Evolutionary conservation across 2,329 filamentous ascomycete genomes (phyloP).

Genomic region (Claviceps pusilla): DNA sequence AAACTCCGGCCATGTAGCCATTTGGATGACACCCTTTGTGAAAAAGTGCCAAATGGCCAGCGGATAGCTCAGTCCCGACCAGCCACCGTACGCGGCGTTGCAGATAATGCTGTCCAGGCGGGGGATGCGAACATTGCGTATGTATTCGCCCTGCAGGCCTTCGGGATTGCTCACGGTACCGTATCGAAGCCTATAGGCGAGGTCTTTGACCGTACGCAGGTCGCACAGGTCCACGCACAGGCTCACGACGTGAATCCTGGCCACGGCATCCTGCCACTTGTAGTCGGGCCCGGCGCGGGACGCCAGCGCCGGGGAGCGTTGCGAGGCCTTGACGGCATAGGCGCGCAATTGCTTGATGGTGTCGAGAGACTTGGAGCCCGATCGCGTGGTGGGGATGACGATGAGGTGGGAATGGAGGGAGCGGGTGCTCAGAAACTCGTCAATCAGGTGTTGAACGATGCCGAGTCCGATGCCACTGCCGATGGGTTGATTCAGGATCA

Average conservation of each 20-base stretch:
- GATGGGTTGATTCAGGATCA: neutral
- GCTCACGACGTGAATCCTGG: slow-evolving; percentile 42
- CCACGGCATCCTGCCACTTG: slow-evolving; percentile 25
- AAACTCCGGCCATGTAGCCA: slow-evolving; percentile 62
- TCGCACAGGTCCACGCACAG: slow-evolving; percentile 47
- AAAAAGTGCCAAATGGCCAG: slow-evolving; percentile 38
- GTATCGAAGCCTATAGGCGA: slow-evolving; percentile 31
- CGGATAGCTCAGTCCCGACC: slow-evolving; percentile 62
- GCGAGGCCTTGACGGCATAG: slow-evolving; percentile 35
- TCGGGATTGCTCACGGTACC: slow-evolving; percentile 32
- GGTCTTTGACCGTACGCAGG: slow-evolving; percentile 33
- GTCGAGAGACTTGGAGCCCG: slow-evolving; percentile 54
- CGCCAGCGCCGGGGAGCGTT: slow-evolving; percentile 22
- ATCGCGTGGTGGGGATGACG: slow-evolving; percentile 73
- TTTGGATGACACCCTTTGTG: slow-evolving; percentile 45
- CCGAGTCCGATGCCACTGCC: slow-evolving; percentile 72
- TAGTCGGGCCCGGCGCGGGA: slow-evolving; percentile 22
- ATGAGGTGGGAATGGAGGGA: slow-evolving; percentile 55
- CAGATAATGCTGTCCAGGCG: slow-evolving; percentile 66
- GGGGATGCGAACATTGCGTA: slow-evolving; percentile 39
- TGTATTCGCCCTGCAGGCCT: slow-evolving; percentile 20
- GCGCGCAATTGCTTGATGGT: slow-evolving; percentile 50
- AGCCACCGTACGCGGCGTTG: slow-evolving; percentile 82
- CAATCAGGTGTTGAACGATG: slow-evolving; percentile 70
- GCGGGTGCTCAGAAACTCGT: slow-evolving; percentile 66